phyloP scores from a whole-genome alignment of 345 rosid species.

The Pistacia integerrima region DNA sequence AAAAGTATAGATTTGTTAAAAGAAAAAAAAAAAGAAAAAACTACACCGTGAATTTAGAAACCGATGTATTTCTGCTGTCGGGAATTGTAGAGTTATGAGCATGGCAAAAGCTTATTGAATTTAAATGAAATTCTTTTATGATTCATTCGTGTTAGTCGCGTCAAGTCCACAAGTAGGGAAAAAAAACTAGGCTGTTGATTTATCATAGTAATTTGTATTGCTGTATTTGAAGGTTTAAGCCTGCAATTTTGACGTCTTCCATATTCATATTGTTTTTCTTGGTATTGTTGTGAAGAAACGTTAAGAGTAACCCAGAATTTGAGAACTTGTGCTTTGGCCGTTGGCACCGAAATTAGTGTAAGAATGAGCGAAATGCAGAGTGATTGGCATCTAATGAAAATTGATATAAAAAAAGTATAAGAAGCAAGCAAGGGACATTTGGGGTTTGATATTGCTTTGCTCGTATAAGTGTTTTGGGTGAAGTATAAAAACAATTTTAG shows the following conservation, averaged over 20 bases:
- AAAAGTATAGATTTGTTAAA: slow-evolving; percentile 51
- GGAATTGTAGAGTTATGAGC: slow-evolving; percentile 60
- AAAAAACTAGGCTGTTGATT: background rate
- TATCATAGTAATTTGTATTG: background rate
- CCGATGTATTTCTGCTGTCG: slow-evolving; percentile 36
- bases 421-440: too few relatives aligned
- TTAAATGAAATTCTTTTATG: slow-evolving; percentile 44
- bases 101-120: slow-evolving; percentile 45
- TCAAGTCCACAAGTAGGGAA: background rate
- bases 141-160: slow-evolving; percentile 26
- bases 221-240: background rate
- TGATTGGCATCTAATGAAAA: too few relatives aligned
- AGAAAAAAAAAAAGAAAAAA: slow-evolving; percentile 17
- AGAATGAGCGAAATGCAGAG: background rate
- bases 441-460: too few relatives aligned
- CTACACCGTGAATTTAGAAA: slow-evolving; percentile 39
- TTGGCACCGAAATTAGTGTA: background rate
- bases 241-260: background rate
- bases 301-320: background rate
- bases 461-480: too few relatives aligned
- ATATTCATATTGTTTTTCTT: background rate
- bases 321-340: background rate
- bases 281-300: background rate
- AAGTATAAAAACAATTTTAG: too few relatives aligned
- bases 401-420: too few relatives aligned